A percentile compares a stretch with the other conserved stretches of the same genome.
Conservation (phyloP, 1,284 basidiomycete species). For the Boletus holoroseus region DNA sequence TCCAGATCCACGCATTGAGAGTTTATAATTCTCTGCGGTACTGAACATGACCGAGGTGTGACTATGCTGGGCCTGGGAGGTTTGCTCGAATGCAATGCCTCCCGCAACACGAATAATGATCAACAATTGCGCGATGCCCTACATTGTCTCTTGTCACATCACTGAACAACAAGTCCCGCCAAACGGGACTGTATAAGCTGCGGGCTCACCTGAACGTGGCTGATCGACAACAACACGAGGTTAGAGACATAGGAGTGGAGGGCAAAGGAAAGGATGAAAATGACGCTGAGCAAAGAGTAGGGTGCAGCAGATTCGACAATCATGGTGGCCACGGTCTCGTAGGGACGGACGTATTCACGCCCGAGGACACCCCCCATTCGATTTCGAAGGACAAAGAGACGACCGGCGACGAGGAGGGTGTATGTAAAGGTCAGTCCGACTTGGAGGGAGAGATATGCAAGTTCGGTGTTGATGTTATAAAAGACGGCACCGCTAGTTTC, state of each 20-base stretch:
- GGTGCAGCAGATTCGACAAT: slow-evolving; percentile 27
- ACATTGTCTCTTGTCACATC: not conserved
- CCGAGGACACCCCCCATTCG: slow-evolving; percentile 18
- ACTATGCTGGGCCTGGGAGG: not conserved
- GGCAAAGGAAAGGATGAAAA: slow-evolving; percentile 23
- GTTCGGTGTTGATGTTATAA: slow-evolving; percentile 24
- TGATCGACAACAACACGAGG: slow-evolving; percentile 21
- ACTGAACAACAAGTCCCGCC: not conserved
- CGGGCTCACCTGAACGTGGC: slow-evolving; percentile 24
- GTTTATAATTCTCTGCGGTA: not conserved
- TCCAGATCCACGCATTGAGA: not conserved
- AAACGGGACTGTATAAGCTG: not conserved
- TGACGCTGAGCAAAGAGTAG: slow-evolving; percentile 17
- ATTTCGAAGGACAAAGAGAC: slow-evolving; percentile 21
- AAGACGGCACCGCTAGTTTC: slow-evolving; percentile 21
- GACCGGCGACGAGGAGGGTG: slow-evolving; percentile 28
- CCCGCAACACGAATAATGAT: slow-evolving; percentile 31
- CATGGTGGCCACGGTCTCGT: slow-evolving; percentile 19
- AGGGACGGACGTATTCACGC: slow-evolving; percentile 20
- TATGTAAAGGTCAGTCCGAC: slow-evolving; percentile 29
- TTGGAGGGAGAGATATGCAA: slow-evolving; percentile 30
- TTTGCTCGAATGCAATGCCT: slow-evolving; percentile 5
- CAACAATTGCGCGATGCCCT: slow-evolving; percentile 30
- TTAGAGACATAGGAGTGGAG: slow-evolving; percentile 22
- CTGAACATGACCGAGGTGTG: slow-evolving; percentile 9